Evolutionary conservation across 1,284 basidiomycete species (phyloP).

Genomic region (Heterobasidion irregulare): DNA sequence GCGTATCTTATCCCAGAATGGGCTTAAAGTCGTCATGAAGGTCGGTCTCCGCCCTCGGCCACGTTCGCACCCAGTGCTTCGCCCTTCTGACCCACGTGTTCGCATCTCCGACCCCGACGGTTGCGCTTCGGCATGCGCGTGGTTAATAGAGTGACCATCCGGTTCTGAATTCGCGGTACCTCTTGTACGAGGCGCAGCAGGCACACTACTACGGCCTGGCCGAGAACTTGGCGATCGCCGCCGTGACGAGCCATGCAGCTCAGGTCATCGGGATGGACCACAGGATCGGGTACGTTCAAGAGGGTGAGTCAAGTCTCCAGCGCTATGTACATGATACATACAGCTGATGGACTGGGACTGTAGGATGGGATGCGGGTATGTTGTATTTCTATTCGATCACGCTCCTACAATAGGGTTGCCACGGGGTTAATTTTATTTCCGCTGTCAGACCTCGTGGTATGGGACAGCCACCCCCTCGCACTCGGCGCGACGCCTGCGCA

Average conservation of each 20-base stretch:
- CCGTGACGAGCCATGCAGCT: slow-evolving; percentile 78
- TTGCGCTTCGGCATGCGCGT: neutral
- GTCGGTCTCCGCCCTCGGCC: slow-evolving; percentile 20
- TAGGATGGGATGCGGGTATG: slow-evolving; percentile 36
- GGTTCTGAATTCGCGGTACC: slow-evolving; percentile 8
- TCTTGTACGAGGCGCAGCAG: slow-evolving; percentile 22
- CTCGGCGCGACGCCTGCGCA: slow-evolving; percentile 66
- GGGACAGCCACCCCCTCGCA: slow-evolving; percentile 81
- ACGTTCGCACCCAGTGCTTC: neutral
- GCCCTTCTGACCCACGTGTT: no score
- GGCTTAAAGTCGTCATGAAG: slow-evolving; percentile 74
- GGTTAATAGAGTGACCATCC: neutral
- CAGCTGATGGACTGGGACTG: neutral
- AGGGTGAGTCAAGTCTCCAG: slow-evolving; percentile 3
- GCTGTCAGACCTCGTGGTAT: slow-evolving; percentile 69
- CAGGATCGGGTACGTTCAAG: slow-evolving; percentile 68
- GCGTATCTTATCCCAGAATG: slow-evolving; percentile 71
- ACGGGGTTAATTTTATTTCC: neutral
- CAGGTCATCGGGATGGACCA: slow-evolving; percentile 73
- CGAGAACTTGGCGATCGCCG: slow-evolving; percentile 51
- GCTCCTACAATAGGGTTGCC: neutral
- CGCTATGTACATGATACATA: neutral
- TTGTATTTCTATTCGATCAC: neutral
- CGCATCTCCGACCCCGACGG: no score
- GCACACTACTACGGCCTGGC: slow-evolving; percentile 42